A percentile compares a stretch with the other conserved stretches of the same genome.
phyloP scores from a whole-genome alignment of 164 flowering plant genomes.

The Aristolochia californica region DNA sequence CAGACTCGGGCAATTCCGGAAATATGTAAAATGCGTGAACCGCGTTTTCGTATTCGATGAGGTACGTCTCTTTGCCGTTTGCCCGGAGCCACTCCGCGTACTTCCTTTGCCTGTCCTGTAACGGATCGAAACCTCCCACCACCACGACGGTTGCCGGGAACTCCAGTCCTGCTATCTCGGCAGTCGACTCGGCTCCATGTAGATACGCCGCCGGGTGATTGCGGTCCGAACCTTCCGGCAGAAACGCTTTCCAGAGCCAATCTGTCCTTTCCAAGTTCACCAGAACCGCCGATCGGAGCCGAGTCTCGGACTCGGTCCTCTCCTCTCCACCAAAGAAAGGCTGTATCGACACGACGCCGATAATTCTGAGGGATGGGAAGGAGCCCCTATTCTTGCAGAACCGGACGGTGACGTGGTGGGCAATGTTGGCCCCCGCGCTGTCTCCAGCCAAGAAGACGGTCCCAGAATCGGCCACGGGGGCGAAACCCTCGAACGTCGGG shows the following conservation, averaged over 20 bases:
- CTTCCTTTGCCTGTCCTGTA: constrained; percentile 74
- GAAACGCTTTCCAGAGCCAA: constrained; percentile 86
- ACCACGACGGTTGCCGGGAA: constrained; percentile 77
- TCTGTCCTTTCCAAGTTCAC: constrained; percentile 56
- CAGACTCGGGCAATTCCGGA: constrained; percentile 64
- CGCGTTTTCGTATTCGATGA: constrained; percentile 56
- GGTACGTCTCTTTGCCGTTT: constrained; percentile 54
- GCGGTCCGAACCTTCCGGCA: constrained; percentile 64
- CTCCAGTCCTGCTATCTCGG: constrained; percentile 36
- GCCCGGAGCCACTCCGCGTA: constrained; percentile 56
- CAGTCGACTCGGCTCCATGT: constrained; percentile 59
- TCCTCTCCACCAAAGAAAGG: constrained; percentile 76
- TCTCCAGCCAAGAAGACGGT: constrained; percentile 65
- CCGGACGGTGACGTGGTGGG: constrained; percentile 55
- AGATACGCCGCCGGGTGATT: constrained; percentile 78
- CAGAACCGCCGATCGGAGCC: constrained; percentile 61
- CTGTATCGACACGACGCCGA: constrained; percentile 55
- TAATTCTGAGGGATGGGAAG: constrained; percentile 40
- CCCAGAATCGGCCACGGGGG: constrained; percentile 52
- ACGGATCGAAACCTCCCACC: constrained; percentile 67
- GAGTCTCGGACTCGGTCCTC: constrained; percentile 64
- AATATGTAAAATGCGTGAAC: constrained; percentile 80
- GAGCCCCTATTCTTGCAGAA: constrained; percentile 37
- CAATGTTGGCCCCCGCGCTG: constrained; percentile 79
- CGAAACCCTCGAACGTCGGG: constrained; percentile 54